Evolutionary conservation across 1,284 basidiomycete genomes (phyloP), one percentile per base, ranked within the genome.

Genomic region (Austroboletus novae-zelandiae): DNA sequence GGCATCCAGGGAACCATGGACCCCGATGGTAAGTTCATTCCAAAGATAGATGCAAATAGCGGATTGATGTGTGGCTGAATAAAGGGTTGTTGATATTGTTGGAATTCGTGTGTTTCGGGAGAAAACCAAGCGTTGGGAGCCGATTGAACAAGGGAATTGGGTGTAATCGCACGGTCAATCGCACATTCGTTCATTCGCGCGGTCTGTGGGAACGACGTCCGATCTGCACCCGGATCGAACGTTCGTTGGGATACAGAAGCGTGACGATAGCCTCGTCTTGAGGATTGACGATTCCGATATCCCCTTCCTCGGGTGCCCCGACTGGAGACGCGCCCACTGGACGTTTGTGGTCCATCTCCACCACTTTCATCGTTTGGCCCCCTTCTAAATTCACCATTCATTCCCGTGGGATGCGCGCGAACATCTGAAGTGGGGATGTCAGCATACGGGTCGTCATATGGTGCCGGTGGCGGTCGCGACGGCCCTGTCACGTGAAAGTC

Each of bases 11-110:
- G 46, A 41, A 41, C 23, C 31, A 53, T 56, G 29, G 50, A 20
- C 35, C 45, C 43, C 15, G 58, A 18, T 42, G 57, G 57, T 69
- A 61, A 47, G 52, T 74, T 71, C 47, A 81, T 64, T 23, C 78
- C 82, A 57, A 84, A 80, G 31, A 70, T 67, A 42, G 78, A 77
- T 25, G 78, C 78, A 45, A 91, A 91, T 13, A 82, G 76, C 13
- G 89, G 89, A 64, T 90, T 89, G 57, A 89, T 87, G 61, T 91
- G 88, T n/a, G 89, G 88, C 57, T 89, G 87, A 17, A 89, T 74
- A 42, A 75, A 78, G 20, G 70, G 65, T 47, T 74, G 70, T 44
- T 72, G 69, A 44, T 72, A 69, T 35, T 57, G 49, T 52, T 66
- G 56, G 5, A 52, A 43, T 39, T 37, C 45, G 27, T 37, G 50